Evolutionary conservation across 257 asterid species (phyloP).

Genomic region (Asclepias syriaca): DNA sequence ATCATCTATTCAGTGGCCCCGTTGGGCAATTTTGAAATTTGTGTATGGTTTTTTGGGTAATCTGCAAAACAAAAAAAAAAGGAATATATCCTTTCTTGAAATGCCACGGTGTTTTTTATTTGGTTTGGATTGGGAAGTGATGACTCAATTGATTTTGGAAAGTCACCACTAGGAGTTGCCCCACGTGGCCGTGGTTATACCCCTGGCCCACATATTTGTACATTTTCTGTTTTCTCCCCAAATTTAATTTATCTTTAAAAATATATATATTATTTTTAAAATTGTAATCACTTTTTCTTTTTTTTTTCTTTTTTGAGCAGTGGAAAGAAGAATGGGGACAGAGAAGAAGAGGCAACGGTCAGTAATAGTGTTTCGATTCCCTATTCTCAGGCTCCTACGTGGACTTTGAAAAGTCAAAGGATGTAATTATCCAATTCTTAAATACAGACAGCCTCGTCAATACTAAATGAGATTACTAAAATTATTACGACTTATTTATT

Average conservation of each 20-base stretch:
- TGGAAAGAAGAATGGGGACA: too few species aligned
- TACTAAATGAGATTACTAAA: neutral
- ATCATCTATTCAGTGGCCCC: neutral
- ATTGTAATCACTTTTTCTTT: too few species aligned
- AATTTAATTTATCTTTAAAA: too few species aligned
- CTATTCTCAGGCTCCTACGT: neutral
- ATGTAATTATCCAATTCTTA: neutral
- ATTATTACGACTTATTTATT: neutral
- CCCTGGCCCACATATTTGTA: neutral
- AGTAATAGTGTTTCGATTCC: neutral
- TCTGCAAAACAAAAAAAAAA: neutral
- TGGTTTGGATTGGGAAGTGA: slow-evolving; percentile 41
- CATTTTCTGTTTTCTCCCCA: neutral
- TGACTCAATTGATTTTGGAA: neutral
- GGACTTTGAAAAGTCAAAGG: neutral
- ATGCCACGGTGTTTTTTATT: slow-evolving; percentile 58
- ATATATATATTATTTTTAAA: too few species aligned
- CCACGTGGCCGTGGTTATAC: neutral
- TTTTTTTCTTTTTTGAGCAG: too few species aligned
- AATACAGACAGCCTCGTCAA: neutral
- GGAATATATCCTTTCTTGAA: slow-evolving; percentile 25
- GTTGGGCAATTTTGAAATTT: neutral
- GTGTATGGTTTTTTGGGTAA: slow-evolving; percentile 12
- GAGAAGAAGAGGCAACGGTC: too few species aligned
- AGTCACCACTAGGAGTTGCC: neutral